Evolutionary conservation across 352 stramenopile species (phyloP), one percentile per base, ranked within the genome.

Genomic region (Phytophthora tubulina): DNA sequence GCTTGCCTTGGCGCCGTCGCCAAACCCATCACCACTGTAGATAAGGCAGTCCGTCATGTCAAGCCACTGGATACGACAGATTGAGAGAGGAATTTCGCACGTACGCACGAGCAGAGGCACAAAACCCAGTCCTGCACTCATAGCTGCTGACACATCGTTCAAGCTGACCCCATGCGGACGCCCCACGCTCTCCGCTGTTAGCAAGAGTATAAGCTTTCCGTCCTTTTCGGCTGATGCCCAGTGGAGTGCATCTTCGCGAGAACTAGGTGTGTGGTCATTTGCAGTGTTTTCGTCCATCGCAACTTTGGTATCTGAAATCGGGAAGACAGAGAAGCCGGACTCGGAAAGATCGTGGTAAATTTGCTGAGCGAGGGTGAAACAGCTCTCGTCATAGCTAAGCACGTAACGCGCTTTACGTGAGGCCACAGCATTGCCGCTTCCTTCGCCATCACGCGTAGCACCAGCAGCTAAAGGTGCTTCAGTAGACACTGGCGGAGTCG

Each of bases 41-140:
- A 90, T 61, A 13, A 94, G 68, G 44, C 78, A 89, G 58, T 94
- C 85, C 6, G 82, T 85, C 69, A 94, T 80, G 54, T 94, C 86
- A 21, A 94, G 82, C 86, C 86, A 94, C 59, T 94, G 86, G 53
- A 94, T 94, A 38, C 86, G 86, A 53, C 86, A 94, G 57, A 94
- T 94, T 9, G 85, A 93, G 27, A 94, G 68, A 15, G 86, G 86
- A 61, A 94, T 94, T 72, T 94, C 86, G 36, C 85, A 92, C 30
- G 79, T 77, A 11, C 86, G 83, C 38, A 94, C 81, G 61, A 94
- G 87, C 17, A 94, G 72, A 14, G 86, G 86, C 30, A 94, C 85
- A 58, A 94, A 93, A 2, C 86, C 83, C 9, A 93, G 67, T 17
- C 83, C 82, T 8, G 80, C 80, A 7, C 81, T 75, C 85, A 93